Evolutionary conservation across 75 land plant genomes (phyloP), one percentile per base, ranked within the genome.

Genomic region (Cupressus sempervirens): DNA sequence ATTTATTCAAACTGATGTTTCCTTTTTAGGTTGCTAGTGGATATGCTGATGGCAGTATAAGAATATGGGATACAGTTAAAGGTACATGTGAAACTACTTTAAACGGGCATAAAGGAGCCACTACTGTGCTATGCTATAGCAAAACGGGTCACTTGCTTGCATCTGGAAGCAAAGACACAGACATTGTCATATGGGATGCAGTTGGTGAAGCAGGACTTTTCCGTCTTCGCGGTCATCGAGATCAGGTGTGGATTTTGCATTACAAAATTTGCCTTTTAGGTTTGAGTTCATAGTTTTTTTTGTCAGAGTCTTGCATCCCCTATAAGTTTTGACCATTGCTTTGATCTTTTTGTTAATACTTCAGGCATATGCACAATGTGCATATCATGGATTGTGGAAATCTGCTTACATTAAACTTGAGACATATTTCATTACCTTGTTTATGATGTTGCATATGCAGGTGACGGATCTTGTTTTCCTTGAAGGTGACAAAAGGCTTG

Each of bases 121-220:
- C 89, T 9, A 91, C 97, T 15, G 97, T 91, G 7, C 89, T 98
- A 41, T 77, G 93, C 38, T 98, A 88, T 82, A 95, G 92, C 81
- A 92, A 91, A 84, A 43, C 85, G 58, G 98, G 97, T 7, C 92
- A 97, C 73, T 74, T 95, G 82, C 95, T 98, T 85, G 99, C 99
- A 0, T 96, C 99, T 54, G 99, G 99, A 67, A 93, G 99, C 92
- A 98, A 95, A 83, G 99, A 98, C 86, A 90, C 90, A 74, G 99
- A 98, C 86, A 85, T 96, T 77, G 95, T 98, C 16, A 88, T 98
- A 58, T 98, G 99, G 99, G 99, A 98, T 92, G 94, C 92, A 46
- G 95, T 98, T 65, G 98, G 93, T 41, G 99, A 98, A 88, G 81
- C 94, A 30, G 99, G 99, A 46, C 92, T 98, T 5, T 98, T 91